A percentile compares a stretch with the other conserved stretches of the same genome.
These are phyloP conservation scores for Eutrema japonicum DNA, from an alignment of 345 rosid genomes.

Conservation along the genomic window DNA sequence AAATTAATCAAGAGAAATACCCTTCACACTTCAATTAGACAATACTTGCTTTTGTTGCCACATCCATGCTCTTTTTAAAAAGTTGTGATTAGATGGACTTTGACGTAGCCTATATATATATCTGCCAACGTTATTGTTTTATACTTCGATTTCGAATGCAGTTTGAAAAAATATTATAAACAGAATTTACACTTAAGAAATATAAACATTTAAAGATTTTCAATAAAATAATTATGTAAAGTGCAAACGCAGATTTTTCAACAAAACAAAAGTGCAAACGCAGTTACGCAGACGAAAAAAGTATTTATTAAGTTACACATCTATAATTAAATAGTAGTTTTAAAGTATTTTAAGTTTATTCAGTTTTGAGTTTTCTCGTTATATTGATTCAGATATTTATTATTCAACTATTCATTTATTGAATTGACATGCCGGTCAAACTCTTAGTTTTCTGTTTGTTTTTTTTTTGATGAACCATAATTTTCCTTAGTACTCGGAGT, in stretches of 20 bases:
- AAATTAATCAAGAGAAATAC: slow-evolving; percentile 15
- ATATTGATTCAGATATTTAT: too few relatives aligned
- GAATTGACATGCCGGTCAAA: too few relatives aligned
- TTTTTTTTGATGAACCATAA: too few relatives aligned
- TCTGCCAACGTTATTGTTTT: background rate
- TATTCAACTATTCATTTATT: too few relatives aligned
- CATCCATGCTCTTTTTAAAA: background rate
- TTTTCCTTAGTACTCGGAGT: too few relatives aligned
- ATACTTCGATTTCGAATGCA: background rate
- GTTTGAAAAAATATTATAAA: background rate
- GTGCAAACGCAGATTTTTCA: too few relatives aligned
- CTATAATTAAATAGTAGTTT: too few relatives aligned
- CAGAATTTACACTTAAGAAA: background rate
- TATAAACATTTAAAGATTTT: background rate
- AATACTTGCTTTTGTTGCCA: slow-evolving; percentile 31
- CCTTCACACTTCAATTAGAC: slow-evolving; percentile 9
- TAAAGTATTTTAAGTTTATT: too few relatives aligned
- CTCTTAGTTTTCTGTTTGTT: too few relatives aligned
- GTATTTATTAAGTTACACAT: too few relatives aligned
- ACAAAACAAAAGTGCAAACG: too few relatives aligned
- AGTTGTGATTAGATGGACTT: slow-evolving; percentile 18
- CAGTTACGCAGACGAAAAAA: background rate
- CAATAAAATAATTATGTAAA: background rate
- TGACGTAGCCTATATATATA: background rate
- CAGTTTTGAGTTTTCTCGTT: too few relatives aligned